Evolutionary conservation across 179 eudicot species (phyloP).

Genomic region (Camellia oleifera): DNA sequence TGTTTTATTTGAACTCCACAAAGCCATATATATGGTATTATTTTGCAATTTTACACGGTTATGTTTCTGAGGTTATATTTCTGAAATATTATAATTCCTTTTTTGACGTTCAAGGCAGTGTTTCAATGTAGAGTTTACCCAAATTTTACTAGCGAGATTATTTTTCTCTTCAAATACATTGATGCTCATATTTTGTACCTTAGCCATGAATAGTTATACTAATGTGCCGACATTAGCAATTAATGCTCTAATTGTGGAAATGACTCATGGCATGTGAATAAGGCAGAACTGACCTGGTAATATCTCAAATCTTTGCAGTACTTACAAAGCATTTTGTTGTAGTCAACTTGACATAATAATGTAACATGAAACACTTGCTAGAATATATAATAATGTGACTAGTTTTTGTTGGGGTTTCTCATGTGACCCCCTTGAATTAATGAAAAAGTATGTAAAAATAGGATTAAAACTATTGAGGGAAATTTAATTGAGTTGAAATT

Average conservation of each 20-base stretch:
- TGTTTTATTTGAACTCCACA: background rate
- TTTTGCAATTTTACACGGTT: background rate
- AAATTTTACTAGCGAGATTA: constrained; percentile 3
- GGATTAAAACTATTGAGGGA: too few relatives aligned
- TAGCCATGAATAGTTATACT: background rate
- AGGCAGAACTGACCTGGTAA: background rate
- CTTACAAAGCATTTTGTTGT: background rate
- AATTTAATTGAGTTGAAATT: too few relatives aligned
- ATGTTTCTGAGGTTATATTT: background rate
- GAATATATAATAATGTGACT: too few relatives aligned
- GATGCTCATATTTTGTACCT: background rate
- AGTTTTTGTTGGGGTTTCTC: too few relatives aligned
- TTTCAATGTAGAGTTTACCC: background rate
- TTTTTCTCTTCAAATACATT: background rate
- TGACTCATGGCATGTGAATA: background rate
- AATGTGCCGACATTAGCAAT: background rate
- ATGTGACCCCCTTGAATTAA: too few relatives aligned
- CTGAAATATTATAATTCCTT: background rate
- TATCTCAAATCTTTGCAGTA: background rate
- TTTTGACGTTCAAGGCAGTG: background rate
- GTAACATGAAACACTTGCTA: background rate
- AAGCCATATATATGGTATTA: background rate
- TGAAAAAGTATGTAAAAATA: too few relatives aligned
- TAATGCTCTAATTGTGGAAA: background rate
- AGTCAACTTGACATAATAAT: background rate